Evolutionary conservation across 2,329 filamentous ascomycete species (phyloP).

Genomic region (Paracoccidioides lutzii): DNA sequence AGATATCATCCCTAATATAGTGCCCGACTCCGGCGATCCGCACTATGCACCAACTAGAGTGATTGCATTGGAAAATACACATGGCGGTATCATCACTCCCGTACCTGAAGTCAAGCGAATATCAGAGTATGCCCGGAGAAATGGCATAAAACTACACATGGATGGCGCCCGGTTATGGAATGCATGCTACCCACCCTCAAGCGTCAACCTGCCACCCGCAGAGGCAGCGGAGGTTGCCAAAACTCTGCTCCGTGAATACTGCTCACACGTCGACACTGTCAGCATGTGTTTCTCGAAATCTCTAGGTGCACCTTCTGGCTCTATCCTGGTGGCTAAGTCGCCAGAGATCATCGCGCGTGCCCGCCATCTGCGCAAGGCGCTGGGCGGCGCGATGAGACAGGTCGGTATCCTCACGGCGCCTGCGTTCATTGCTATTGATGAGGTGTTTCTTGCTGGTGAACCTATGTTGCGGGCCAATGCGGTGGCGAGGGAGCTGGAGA

Average conservation of each 20-base stretch:
- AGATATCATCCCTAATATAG: conserved; percentile 55
- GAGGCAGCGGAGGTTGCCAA: conserved; percentile 55
- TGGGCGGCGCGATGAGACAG: conserved; percentile 68
- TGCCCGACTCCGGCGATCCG: conserved; percentile 47
- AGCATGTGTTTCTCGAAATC: conserved; percentile 74
- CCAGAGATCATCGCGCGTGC: conserved; percentile 50
- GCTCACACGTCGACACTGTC: conserved; percentile 57
- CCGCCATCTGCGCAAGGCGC: conserved; percentile 64
- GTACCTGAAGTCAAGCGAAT: conserved; percentile 58
- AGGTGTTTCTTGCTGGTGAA: conserved; percentile 53
- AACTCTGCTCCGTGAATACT: conserved; percentile 54
- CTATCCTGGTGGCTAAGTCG: conserved; percentile 50
- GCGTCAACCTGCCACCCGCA: background rate
- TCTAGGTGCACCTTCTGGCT: conserved; percentile 67
- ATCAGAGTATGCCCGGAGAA: conserved; percentile 51
- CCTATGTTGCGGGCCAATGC: conserved; percentile 50
- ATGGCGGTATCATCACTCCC: conserved; percentile 67
- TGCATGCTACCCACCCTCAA: conserved; percentile 28
- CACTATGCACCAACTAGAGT: conserved; percentile 69
- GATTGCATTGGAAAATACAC: conserved; percentile 75
- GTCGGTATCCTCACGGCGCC: conserved; percentile 63
- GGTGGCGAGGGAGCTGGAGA: conserved; percentile 49
- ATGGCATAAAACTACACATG: conserved; percentile 58
- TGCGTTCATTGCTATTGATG: conserved; percentile 63
- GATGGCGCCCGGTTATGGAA: conserved; percentile 78